Evolutionary conservation across 805 yeast species (phyloP), one percentile per base, ranked within the genome.

Genomic region (Spencermartinsiella europaea): DNA sequence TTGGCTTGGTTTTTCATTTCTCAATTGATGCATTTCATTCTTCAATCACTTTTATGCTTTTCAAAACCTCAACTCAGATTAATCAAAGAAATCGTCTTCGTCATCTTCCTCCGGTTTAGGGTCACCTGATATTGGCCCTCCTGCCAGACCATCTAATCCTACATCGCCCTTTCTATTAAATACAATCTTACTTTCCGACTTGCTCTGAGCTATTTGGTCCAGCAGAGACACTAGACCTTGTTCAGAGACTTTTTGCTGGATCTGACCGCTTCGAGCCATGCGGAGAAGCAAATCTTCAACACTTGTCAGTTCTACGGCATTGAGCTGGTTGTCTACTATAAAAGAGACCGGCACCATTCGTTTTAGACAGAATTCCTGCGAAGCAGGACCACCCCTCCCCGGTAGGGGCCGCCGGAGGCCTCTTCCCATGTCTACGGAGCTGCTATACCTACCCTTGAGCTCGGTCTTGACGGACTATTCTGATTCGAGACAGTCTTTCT

Each of bases 401-500:
- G n/a, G n/a, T n/a, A n/a, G n/a, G n/a, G n/a, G n/a, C n/a, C n/a
- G n/a, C n/a, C n/a, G n/a, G n/a, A n/a, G n/a, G n/a, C n/a, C n/a
- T n/a, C n/a, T n/a, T n/a, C n/a, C n/a, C 4, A 14, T 19, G 21
- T 14, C 19, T 4, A 25, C 25, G n/a, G 14, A 21, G 2, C 33
- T 3, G 21, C 40, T 21, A 10, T 12, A 44, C 58, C 35, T 42
- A 61, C 61, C 89, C 85, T 43, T 77, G 75, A 1, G 95, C 98
- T 47, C 97, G 73, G 44, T 93, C 98, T 2, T 95, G 95, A 60
- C 90, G 79, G 38, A 91, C 99, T 62, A 93, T 76, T 22, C 88
- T 71, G 16, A 91, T 95, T 48, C 99, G 73, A 16, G 90, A 79
- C 39, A 91, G 72, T 49, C 99, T 74, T 60, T 91, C 97, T 40